Base-by-base conservation (phyloP, 805 yeast species). In the Pichia pseudocactophila region DNA sequence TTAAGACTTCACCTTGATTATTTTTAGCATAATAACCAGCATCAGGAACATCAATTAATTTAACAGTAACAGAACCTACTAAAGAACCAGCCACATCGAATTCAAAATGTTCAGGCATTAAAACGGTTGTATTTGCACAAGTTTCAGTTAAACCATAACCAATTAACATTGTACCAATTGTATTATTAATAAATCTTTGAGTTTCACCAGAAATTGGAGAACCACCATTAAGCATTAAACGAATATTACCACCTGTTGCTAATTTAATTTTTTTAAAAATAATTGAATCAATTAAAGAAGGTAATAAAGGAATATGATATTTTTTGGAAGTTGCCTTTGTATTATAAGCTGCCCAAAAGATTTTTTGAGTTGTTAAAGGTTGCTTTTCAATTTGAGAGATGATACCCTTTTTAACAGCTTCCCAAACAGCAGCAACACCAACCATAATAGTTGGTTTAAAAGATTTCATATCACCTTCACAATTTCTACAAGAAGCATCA, bases 371-470 rank as follows among this genome's bases (percentile, higher is more conserved):
- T 19, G 80, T 53, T 13, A 76, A 54, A 15, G 95, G 82, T 55
- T 71, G 70, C 55, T 77, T 73, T 51, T 71, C 68, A 51, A 92
- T 75, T 66, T 89, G 88, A 42, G 75, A 75, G 45, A 86, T 47
- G 46, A 92, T 82, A 45, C 98, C 98, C 70, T 92, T 92, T 64
- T 89, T 82, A 47, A 92, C 86, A 31, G 82, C 73, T 70, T 92
- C 98, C 95, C 96, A 92, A 41, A 92, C 97, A 4, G 97, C 96
- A 15, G 97, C 97, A 44, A 92, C 98, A 64, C 96, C 98, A 50
- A 88, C 96, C 96, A 92, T 84, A 53, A 89, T 65, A 5, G 96
- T 84, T 45, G 98, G 98, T 62, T 78, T 73, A 65, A 88, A 84
- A 57, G 82, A 84, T 43, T 72, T 75, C 69, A 92, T 75, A 63